These are phyloP conservation scores for Arbutus unedo DNA, from an alignment of 148 eudicot genomes.

Conservation along the genomic window DNA sequence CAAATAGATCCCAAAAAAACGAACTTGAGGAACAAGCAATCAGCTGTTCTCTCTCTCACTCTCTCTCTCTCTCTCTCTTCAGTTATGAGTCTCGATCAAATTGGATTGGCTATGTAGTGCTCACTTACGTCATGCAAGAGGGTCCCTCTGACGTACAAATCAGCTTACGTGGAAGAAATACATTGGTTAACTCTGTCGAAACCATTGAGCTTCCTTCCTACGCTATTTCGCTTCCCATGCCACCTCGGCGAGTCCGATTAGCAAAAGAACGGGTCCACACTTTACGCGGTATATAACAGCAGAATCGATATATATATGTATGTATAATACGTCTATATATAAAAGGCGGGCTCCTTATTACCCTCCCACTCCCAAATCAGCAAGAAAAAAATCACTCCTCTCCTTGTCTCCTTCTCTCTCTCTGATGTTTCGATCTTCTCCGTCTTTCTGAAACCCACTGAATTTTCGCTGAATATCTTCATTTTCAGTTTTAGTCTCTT, in stretches of 20 bases:
- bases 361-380: neutral
- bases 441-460: neutral
- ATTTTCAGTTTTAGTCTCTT: neutral
- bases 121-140: neutral
- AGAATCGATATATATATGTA: no score
- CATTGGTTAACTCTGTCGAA: neutral
- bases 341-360: no score
- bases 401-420: neutral
- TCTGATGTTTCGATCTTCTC: neutral
- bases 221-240: neutral
- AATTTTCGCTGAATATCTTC: slow-evolving; percentile 2
- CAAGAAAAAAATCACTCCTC: neutral
- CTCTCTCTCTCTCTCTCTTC: no score
- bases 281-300: neutral
- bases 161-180: neutral
- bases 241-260: neutral
- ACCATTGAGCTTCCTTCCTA: neutral
- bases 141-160: neutral
- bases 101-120: neutral
- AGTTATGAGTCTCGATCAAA: neutral
- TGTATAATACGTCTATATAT: no score
- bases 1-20: neutral
- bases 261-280: neutral
- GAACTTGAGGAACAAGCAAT: neutral
- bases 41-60: neutral